Conservation (phyloP, 2,329 filamentous ascomycete genomes). For the Oidium heveae region DNA sequence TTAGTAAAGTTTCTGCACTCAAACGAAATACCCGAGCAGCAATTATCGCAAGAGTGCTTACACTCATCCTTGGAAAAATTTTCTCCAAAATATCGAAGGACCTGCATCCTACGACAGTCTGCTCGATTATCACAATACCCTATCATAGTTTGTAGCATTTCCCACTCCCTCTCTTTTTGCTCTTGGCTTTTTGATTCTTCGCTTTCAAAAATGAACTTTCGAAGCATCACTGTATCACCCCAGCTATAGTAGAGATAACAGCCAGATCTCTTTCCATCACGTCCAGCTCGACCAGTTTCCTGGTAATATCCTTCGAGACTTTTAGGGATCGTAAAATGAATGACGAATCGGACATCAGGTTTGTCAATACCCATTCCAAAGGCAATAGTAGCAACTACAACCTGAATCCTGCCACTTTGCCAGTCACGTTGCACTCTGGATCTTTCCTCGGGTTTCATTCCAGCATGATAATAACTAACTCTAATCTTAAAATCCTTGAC, state of each 20-base stretch:
- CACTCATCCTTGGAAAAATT: slow-evolving; percentile 49
- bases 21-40: slow-evolving; percentile 44
- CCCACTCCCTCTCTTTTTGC: slow-evolving; percentile 61
- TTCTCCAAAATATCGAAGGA: slow-evolving; percentile 88
- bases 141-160: slow-evolving; percentile 66
- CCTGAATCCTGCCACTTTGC: slow-evolving; percentile 57
- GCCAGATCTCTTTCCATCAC: slow-evolving; percentile 65
- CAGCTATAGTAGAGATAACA: slow-evolving; percentile 83
- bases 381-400: slow-evolving; percentile 93
- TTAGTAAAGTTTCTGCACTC: slow-evolving; percentile 51
- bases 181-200: slow-evolving; percentile 36
- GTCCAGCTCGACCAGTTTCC: slow-evolving; percentile 81
- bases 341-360: slow-evolving; percentile 82
- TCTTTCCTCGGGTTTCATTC: slow-evolving; percentile 43
- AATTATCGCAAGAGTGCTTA: slow-evolving; percentile 65
- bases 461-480: slow-evolving; percentile 70
- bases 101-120: slow-evolving; percentile 68
- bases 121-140: slow-evolving; percentile 74
- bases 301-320: slow-evolving; percentile 96
- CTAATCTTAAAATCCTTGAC: slow-evolving; percentile 33
- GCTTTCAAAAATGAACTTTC: slow-evolving; percentile 60
- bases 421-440: slow-evolving; percentile 49
- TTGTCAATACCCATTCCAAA: slow-evolving; percentile 99
- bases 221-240: slow-evolving; percentile 45
- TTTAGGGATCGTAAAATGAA: slow-evolving; percentile 81